Base-by-base conservation (phyloP, 139 green algal genomes). In the Nannochloris sp. region DNA sequence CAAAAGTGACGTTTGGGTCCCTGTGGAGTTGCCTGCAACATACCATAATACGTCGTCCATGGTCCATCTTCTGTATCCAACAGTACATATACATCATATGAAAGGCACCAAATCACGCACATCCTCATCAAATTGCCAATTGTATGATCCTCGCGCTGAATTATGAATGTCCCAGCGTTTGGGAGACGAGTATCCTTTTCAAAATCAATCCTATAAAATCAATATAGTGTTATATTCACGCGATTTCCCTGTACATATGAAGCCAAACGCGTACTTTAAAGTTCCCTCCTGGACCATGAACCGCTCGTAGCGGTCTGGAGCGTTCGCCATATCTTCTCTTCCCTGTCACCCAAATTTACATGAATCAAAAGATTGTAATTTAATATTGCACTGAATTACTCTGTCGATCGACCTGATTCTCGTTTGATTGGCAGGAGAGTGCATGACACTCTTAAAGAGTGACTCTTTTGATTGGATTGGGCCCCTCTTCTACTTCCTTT, bases 111-210 rank as follows among this genome's bases (percentile, higher is more conserved):
- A 12, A 40, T 8, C 8, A 40, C 77, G 70, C 58, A 85, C 79
- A 85, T 92, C 20, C 91, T 73, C n/a, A 97, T 20, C 30, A 95
- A 45, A 77, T 97, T 97, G 58, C 91, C 91, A 0, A 97, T 50
- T 2, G 92, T 98, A 77, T 98, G 92, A 66, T 97, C 92, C 59
- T 98, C 92, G 2, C 85, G 76, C 60, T 93, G 79, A 1, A 97
- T 63, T 1, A 68, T 74, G 66, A 96, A 96, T 0, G 79, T 91
- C 5, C 72, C 92, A 2, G 92, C 89, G 65, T 97, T 85, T 6
- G 75, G 57, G 2, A 95, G 61, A 64, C 95, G 96, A 3, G 86
- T 91, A 58, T 98, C 92, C 1, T 68, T 63, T 50, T 85, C 76
- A 61, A 78, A 92, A 3, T 71, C 50, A 0, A 97, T 77, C 72